Base-by-base conservation (phyloP, 345 rosid species). In the Eucalyptus dawsonii region DNA sequence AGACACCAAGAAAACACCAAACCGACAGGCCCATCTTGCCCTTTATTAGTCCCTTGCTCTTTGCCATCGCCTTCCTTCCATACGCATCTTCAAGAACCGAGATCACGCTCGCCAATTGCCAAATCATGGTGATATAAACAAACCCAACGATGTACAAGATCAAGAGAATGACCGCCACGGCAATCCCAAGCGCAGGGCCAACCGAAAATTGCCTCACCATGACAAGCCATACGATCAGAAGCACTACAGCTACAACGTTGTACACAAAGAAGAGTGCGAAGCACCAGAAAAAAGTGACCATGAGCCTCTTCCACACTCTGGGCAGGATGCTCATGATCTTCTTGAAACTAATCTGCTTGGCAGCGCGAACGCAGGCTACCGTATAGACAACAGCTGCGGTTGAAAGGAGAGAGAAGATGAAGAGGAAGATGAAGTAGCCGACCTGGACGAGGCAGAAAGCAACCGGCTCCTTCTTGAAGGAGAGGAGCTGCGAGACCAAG, bases 331-430 rank as follows among this genome's bases (percentile, higher is more conserved):
- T 90, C 88, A 93, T 90, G 87, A 93, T 93, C 86, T 90, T 93
- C 50, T 45, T 86, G 89, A 95, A 94, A 5, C 87, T 88, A 47
- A 93, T 53, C 6, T 92, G 91, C 54, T 91, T 80, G 80, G 89
- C 91, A 3, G 95, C 92, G 89, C 91, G 93, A 29, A 94, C 62
- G 47, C 90, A 90, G 40, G 97, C 96, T 42, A 94, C 80, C 88
- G 95, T 91, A 91, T 93, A 94, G 53, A 94, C 97, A 11, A 93
- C 95, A 3, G 96, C 95, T 1, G 96, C 90, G 3, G 96, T 94
- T 3, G 97, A 95, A 10, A 95, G 87, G 19, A 94, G 93, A 12
- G 93, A 92, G 80, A 94, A 86, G 76, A 88, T 50, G 50, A 94
- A 87, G 53, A 62, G 14, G 87, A 93, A 54, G 40, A 90, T 90